Base-by-base conservation (phyloP, 2,329 filamentous ascomycete genomes). In the Lachnum nothofagi region DNA sequence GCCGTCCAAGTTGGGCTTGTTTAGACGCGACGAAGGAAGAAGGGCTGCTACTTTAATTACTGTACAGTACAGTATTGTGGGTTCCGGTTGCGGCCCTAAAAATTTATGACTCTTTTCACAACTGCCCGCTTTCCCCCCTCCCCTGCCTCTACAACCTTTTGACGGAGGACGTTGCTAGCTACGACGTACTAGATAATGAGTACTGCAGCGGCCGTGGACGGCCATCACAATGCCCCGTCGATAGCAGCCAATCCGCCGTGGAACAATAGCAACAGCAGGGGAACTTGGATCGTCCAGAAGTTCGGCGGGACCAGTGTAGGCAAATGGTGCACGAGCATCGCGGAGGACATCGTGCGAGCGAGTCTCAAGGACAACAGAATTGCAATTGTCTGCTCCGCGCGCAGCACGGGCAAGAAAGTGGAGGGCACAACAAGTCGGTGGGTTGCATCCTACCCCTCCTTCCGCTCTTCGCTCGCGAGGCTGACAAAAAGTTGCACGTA, bases 261-360 rank as follows among this genome's bases (percentile, higher is more conserved):
- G 33, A 48, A 48, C 33, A 62, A 54, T 31, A 71, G 71, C 50
- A 56, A 63, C 45, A 66, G 60, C 42, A 43, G 46, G 31, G 43
- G 49, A 29, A 60, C 76, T 58, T 95, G 90, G 91, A 77, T 95
- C 24, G 86, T 96, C 43, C 90, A 95, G 68, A 96, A 96, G 70
- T 95, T 95, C 68, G 91, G 91, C 54, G 91, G 91, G 44, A 98
- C 91, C 44, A 95, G 88, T 65, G 87, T 97, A 44, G 93, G 91
- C 61, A 97, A 97, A 71, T 95, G 95, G 63, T 85, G 91, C 44
- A 78, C 80, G 59, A 85, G 85, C 66, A 85, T 87, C 61, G 81
- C 83, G 23, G 76, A 82, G 59, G 78, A 86, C 61, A 88, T 91
- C 64, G 79, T 91, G 58, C 72, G 73, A 76, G 72, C 77, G 17